These are phyloP conservation scores for Claviceps paspali DNA, from an alignment of 2,329 filamentous ascomycete species.

Conservation along the genomic window DNA sequence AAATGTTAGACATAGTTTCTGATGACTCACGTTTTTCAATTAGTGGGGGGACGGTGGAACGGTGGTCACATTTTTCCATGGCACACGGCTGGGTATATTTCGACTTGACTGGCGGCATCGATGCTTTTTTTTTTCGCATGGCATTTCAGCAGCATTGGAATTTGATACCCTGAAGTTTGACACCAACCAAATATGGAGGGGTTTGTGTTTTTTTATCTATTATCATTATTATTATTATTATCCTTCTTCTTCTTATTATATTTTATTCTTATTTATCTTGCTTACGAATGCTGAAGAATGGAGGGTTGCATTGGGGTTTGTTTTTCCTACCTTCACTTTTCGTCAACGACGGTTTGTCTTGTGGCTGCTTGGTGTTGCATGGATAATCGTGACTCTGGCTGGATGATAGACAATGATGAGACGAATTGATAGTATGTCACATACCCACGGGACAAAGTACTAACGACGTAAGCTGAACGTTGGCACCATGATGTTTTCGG, in stretches of 20 bases:
- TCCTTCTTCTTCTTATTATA: background rate
- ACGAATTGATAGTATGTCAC: background rate
- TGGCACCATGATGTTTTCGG: too few relatives aligned
- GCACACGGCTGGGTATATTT: background rate
- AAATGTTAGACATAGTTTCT: slow-evolving; percentile 7
- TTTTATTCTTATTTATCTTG: background rate
- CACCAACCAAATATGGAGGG: slow-evolving; percentile 2
- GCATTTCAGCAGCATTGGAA: slow-evolving; percentile 3
- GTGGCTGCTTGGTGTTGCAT: background rate
- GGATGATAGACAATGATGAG: too few relatives aligned
- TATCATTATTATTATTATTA: too few relatives aligned
- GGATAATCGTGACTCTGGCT: too few relatives aligned
- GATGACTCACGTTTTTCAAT: slow-evolving; percentile 7
- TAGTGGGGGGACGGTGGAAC: background rate
- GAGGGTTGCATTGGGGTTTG: too few relatives aligned
- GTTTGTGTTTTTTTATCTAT: background rate
- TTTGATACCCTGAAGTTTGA: slow-evolving; percentile 7
- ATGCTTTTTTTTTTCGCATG: background rate
- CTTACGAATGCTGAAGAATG: too few relatives aligned
- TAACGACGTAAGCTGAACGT: too few relatives aligned
- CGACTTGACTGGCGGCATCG: background rate
- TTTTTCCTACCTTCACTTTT: too few relatives aligned
- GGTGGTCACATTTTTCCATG: background rate
- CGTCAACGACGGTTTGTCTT: too few relatives aligned
- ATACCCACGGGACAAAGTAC: too few relatives aligned